Base-by-base conservation (phyloP, 495 filamentous ascomycete genomes). In the Ramalina intermedia region DNA sequence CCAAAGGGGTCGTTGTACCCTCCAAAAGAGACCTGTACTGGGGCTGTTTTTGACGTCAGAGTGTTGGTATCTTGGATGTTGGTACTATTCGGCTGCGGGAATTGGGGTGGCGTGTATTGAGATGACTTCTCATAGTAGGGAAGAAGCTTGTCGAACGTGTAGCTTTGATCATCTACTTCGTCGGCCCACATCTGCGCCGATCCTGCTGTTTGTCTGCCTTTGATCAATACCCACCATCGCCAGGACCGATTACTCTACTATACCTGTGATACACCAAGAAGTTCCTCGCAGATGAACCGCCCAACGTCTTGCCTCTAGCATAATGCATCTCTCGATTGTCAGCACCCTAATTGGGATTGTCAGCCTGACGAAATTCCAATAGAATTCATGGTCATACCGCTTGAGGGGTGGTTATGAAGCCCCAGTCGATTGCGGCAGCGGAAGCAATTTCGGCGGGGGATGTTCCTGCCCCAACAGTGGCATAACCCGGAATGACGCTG, bases 111-210 rank as follows among this genome's bases (percentile, higher is more conserved):
- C 0, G 76, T 78, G 58, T 77, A 77, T 1, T 68, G 49, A 0
- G 66, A 51, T 40, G 65, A 71, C 42, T 70, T 72, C 53, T 79
- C 59, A 50, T 70, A 82, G 51, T 69, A 78, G 0, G 76, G 74
- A 0, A 80, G 62, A 1, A 77, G 46, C 4, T 68, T 63, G 12
- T 74, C 66, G 35, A 67, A 82, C 5, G 60, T 62, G 51, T 76
- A 85, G 46, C 62, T 69, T 1, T 66, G 29, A 55, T 82, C 79
- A 41, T 70, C 67, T 3, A 80, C 74, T 1, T 52, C 43, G 26
- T 75, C 66, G 1, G 78, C 79, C 78, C 78, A 83, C 54, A 64
- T 56, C 12, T 76, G 58, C 49, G 69, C 65, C 1, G 73, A 59
- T 0, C 63, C 69, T 6, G 50, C 53, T 1, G 66, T 71, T 50